Evolutionary conservation across 768 basidiomycete genomes (phyloP).

Genomic region (Asterophora parasitica): DNA sequence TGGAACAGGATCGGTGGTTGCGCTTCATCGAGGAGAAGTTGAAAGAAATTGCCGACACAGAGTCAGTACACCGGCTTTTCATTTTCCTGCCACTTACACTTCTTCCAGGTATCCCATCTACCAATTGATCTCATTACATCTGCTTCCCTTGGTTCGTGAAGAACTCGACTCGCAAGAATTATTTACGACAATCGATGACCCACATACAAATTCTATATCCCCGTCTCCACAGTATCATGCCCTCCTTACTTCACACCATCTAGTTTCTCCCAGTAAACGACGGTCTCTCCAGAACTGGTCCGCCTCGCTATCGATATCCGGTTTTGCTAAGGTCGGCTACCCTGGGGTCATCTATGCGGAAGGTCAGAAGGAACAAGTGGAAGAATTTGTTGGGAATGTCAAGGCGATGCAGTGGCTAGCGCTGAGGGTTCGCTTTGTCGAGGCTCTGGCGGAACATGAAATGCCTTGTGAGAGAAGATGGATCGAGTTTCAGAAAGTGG

Average conservation of each 20-base stretch:
- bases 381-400: conserved; percentile 62
- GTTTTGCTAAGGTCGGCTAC: conserved; percentile 73
- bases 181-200: background rate
- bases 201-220: background rate
- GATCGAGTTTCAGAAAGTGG: conserved; percentile 65
- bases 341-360: conserved; percentile 75
- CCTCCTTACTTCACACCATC: conserved; percentile 70
- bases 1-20: conserved; percentile 48
- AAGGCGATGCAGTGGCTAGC: conserved; percentile 81
- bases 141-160: conserved; percentile 52
- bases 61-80: conserved; percentile 19
- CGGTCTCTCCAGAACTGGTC: conserved; percentile 54
- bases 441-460: conserved; percentile 32
- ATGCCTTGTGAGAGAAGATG: conserved; percentile 30
- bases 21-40: conserved; percentile 32
- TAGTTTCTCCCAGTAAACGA: conserved; percentile 60
- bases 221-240: conserved; percentile 41
- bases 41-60: conserved; percentile 30
- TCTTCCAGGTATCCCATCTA: conserved; percentile 53
- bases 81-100: background rate
- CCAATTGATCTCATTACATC: conserved; percentile 51
- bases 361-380: conserved; percentile 45
- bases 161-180: conserved; percentile 16
- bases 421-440: conserved; percentile 52
- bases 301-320: conserved; percentile 45